Conservation (phyloP, 495 filamentous ascomycete species). For the Aspergillus hancockii region DNA sequence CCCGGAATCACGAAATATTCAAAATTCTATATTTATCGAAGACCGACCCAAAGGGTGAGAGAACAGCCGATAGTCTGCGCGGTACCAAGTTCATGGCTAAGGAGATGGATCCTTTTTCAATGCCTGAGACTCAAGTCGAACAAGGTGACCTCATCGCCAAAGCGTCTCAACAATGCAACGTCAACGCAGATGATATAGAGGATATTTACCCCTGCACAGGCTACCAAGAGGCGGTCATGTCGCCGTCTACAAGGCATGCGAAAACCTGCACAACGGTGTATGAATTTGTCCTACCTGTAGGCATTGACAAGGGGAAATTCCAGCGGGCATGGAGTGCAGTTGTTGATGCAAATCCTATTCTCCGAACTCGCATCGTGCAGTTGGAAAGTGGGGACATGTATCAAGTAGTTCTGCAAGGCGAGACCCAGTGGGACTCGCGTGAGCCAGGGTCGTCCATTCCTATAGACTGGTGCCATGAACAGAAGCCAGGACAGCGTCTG, state of each 20-base stretch:
- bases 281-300: not conserved
- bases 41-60: too few relatives aligned
- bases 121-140: too few relatives aligned
- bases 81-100: too few relatives aligned
- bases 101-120: too few relatives aligned
- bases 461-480: too few relatives aligned
- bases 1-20: too few relatives aligned
- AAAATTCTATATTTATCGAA: too few relatives aligned
- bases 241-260: not conserved
- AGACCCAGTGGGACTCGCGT: slow-evolving; percentile 40
- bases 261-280: not conserved
- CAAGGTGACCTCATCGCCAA: too few relatives aligned
- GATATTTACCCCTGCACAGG: not conserved
- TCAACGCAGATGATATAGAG: not conserved
- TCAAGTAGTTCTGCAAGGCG: slow-evolving; percentile 51
- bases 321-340: not conserved
- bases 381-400: slow-evolving; percentile 38
- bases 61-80: too few relatives aligned
- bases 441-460: slow-evolving; percentile 30
- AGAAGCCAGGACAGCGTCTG: slow-evolving; percentile 44
- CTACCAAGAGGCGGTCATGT: not conserved
- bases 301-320: not conserved
- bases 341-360: not conserved
- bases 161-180: not conserved
- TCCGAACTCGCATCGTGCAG: not conserved